Percentiles rank a stretch among this genome's conserved stretches.
Conservation (phyloP, 2,329 filamentous ascomycete species). For the Fusarium irregulare region DNA sequence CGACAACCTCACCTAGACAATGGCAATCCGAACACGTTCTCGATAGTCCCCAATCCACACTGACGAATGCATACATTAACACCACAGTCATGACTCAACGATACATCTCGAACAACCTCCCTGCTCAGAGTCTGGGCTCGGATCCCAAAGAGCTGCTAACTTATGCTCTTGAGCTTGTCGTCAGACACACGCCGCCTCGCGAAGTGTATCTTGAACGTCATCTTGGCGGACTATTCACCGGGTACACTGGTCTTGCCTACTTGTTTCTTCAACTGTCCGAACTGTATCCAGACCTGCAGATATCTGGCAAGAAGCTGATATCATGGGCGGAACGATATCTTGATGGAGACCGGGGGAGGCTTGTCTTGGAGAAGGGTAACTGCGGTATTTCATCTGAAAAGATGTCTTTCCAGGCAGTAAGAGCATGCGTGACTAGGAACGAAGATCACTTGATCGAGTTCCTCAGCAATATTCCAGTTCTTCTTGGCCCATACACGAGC, state of each 20-base stretch:
- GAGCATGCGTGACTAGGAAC: slow-evolving; percentile 56
- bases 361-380: slow-evolving; percentile 54
- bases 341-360: slow-evolving; percentile 50
- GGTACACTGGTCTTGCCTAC: slow-evolving; percentile 67
- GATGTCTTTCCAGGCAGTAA: slow-evolving; percentile 59
- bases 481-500: slow-evolving; percentile 46
- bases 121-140: slow-evolving; percentile 45
- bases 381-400: slow-evolving; percentile 64
- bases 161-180: slow-evolving; percentile 52
- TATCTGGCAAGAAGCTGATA: slow-evolving; percentile 55
- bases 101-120: slow-evolving; percentile 52
- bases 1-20: slow-evolving; percentile 16
- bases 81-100: slow-evolving; percentile 42
- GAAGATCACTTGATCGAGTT: slow-evolving; percentile 53
- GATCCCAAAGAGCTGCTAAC: slow-evolving; percentile 48
- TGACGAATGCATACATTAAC: slow-evolving; percentile 8
- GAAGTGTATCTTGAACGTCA: slow-evolving; percentile 49
- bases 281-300: slow-evolving; percentile 55
- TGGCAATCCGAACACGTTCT: slow-evolving; percentile 2
- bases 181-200: slow-evolving; percentile 53
- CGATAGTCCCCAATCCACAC: not conserved
- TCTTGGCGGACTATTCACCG: slow-evolving; percentile 62
- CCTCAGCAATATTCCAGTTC: slow-evolving; percentile 53
- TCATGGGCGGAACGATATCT: slow-evolving; percentile 64
- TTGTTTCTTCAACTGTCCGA: slow-evolving; percentile 63